A percentile compares a stretch with the other conserved stretches of the same genome.
phyloP scores from a whole-genome alignment of 2,329 filamentous ascomycete genomes.

The Colletotrichum nymphaeae region DNA sequence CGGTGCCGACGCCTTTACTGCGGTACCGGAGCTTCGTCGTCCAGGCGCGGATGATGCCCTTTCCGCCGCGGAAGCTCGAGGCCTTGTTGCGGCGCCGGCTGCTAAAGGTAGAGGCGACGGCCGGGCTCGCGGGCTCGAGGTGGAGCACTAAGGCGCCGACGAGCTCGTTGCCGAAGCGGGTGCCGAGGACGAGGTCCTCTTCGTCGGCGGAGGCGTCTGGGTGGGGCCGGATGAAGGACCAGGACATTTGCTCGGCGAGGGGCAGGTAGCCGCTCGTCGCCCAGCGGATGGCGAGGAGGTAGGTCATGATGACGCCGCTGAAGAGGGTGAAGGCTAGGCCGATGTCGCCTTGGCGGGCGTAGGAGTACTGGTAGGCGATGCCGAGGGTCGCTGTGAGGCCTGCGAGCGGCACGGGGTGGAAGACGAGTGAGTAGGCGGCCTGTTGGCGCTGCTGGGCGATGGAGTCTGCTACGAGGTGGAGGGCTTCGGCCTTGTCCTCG shows the following conservation, averaged over 20 bases:
- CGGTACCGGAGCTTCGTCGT: conserved; percentile 79
- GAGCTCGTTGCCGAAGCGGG: conserved; percentile 74
- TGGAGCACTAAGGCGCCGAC: conserved; percentile 79
- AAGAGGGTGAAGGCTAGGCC: conserved; percentile 67
- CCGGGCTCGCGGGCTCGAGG: conserved; percentile 59
- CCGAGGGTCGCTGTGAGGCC: conserved; percentile 57
- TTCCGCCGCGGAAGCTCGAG: conserved; percentile 64
- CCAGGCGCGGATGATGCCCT: conserved; percentile 84
- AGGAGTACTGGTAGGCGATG: conserved; percentile 59
- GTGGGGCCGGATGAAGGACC: conserved; percentile 68
- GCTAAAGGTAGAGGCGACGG: conserved; percentile 34
- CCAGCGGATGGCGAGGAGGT: conserved; percentile 71
- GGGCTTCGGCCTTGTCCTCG: conserved; percentile 72
- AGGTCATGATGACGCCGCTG: conserved; percentile 71
- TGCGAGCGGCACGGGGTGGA: conserved; percentile 68
- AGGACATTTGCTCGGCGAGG: conserved; percentile 70
- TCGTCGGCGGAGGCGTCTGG: conserved; percentile 45
- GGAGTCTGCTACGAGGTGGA: conserved; percentile 82
- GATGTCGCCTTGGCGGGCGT: conserved; percentile 59
- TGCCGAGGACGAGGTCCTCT: conserved; percentile 71
- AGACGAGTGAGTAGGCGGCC: conserved; percentile 71
- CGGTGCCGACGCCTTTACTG: conserved; percentile 76
- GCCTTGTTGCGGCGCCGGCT: conserved; percentile 51
- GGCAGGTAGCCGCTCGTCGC: conserved; percentile 71
- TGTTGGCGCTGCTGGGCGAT: conserved; percentile 84